These are phyloP conservation scores for Pleurotus pulmonarius DNA, from an alignment of 768 basidiomycete species.

Conservation along the genomic window DNA sequence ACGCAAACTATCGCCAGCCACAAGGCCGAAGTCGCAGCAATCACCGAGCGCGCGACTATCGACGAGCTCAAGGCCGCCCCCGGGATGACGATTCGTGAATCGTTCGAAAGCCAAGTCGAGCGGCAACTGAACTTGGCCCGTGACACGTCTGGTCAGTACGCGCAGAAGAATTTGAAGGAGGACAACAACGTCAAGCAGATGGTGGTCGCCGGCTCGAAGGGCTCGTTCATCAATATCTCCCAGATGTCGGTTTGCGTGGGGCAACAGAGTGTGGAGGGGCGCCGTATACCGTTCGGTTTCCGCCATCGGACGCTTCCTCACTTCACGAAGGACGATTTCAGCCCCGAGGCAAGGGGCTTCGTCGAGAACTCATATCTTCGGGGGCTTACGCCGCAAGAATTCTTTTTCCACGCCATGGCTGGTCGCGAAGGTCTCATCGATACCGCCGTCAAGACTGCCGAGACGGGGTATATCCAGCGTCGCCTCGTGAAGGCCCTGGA, in stretches of 20 bases:
- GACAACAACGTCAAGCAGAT: slow-evolving; percentile 99
- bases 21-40: slow-evolving; percentile 72
- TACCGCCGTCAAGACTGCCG: slow-evolving; percentile 99
- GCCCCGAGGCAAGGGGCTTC: slow-evolving; percentile 95
- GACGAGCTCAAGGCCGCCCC: slow-evolving; percentile 88
- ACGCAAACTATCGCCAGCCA: slow-evolving; percentile 76
- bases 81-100: slow-evolving; percentile 99
- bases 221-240: slow-evolving; percentile 99
- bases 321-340: slow-evolving; percentile 98
- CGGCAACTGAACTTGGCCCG: slow-evolving; percentile 91
- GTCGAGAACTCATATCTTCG: slow-evolving; percentile 98
- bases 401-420: slow-evolving; percentile 99
- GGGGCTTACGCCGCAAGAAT: slow-evolving; percentile 95
- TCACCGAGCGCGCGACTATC: slow-evolving; percentile 81
- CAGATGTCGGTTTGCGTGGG: slow-evolving; percentile 99
- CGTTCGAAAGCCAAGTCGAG: slow-evolving; percentile 92
- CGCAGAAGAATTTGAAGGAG: slow-evolving; percentile 96
- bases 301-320: slow-evolving; percentile 94
- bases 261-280: slow-evolving; percentile 97
- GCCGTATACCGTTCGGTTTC: slow-evolving; percentile 98
- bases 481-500: slow-evolving; percentile 97
- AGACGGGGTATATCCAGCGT: slow-evolving; percentile 98
- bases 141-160: slow-evolving; percentile 92
- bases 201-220: slow-evolving; percentile 99
- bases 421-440: slow-evolving; percentile 99